phyloP scores from a whole-genome alignment of 1,284 basidiomycete genomes.

The Cystobasidium sp. region DNA sequence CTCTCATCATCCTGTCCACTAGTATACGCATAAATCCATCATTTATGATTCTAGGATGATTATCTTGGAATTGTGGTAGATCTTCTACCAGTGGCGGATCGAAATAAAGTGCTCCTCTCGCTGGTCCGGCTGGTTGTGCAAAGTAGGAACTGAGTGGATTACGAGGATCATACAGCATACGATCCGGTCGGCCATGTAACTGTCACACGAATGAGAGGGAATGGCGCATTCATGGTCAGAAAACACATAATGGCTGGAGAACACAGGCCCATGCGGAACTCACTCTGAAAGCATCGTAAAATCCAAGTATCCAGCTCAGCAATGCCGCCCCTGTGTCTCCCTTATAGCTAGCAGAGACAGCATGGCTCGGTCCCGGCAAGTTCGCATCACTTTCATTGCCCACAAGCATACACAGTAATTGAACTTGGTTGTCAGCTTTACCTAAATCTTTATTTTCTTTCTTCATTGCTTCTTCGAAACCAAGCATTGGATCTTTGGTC shows the following conservation, averaged over 20 bases:
- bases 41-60: slow-evolving; percentile 72
- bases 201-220: slow-evolving; percentile 52
- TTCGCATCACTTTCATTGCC: slow-evolving; percentile 61
- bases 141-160: slow-evolving; percentile 64
- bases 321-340: slow-evolving; percentile 68
- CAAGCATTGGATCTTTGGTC: slow-evolving; percentile 14
- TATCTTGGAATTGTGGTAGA: slow-evolving; percentile 73
- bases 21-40: slow-evolving; percentile 68
- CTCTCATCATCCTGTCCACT: slow-evolving; percentile 67
- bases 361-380: slow-evolving; percentile 86
- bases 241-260: too few relatives aligned
- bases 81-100: slow-evolving; percentile 80
- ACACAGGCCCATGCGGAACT: too few relatives aligned
- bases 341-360: slow-evolving; percentile 61
- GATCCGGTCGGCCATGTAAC: slow-evolving; percentile 79
- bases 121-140: slow-evolving; percentile 57
- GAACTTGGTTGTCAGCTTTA: slow-evolving; percentile 49
- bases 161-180: slow-evolving; percentile 84
- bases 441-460: slow-evolving; percentile 58
- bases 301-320: slow-evolving; percentile 89
- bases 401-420: slow-evolving; percentile 50
- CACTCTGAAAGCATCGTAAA: slow-evolving; percentile 50
- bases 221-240: neutral
- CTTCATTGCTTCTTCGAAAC: slow-evolving; percentile 33
- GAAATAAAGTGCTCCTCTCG: slow-evolving; percentile 73